Base-by-base conservation (phyloP, 768 basidiomycete genomes). In the Boletus eberwhitei region DNA sequence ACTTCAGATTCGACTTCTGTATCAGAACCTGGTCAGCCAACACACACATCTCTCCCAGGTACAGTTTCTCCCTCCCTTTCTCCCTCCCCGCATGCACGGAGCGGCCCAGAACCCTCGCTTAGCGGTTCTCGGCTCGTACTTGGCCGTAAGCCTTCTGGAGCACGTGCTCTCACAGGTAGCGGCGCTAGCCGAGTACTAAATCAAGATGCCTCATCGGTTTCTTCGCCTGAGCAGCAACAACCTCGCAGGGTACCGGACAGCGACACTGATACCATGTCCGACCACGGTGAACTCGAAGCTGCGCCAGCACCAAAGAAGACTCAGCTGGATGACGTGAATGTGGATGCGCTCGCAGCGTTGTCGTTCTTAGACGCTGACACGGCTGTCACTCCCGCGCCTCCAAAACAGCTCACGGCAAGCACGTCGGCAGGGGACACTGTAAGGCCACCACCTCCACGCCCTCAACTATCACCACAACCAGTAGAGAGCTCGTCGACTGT, bases 91-190 rank as follows among this genome's bases (percentile, higher is more conserved):
- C 56, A 48, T 36, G 51, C 54, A 48, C 55, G 55, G 52, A 61
- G 60, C 43, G 67, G 64, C 59, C 67, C 58, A 59, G 63, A 76
- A 61, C 53, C 64, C 49, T 63, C 69, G 71, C 55, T 73, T 77
- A 62, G 72, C 70, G 64, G 75, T 62, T 49, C 65, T 77, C 64
- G 67, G 55, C 41, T 65, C 46, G 59, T 58, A 17, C 48, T 72
- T 44, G 84, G 85, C 72, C 84, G 87, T 71, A 89, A 87, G 64
- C 89, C 89, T 21, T 86, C 87, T 32, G 89, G 89, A 46, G 89
- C 89, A 85, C 89, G 89, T 85, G 89, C 86, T 45, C 81, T 76
- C 53, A 55, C 61, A 5, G 51, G 49, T 55, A 53, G 44, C 61
- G 64, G 66, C 45, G 47, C 59, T 60, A 71, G 67, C 77, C 79